Base-by-base conservation (phyloP, 75 land plant genomes). In the Selaginella moellendorffii region DNA sequence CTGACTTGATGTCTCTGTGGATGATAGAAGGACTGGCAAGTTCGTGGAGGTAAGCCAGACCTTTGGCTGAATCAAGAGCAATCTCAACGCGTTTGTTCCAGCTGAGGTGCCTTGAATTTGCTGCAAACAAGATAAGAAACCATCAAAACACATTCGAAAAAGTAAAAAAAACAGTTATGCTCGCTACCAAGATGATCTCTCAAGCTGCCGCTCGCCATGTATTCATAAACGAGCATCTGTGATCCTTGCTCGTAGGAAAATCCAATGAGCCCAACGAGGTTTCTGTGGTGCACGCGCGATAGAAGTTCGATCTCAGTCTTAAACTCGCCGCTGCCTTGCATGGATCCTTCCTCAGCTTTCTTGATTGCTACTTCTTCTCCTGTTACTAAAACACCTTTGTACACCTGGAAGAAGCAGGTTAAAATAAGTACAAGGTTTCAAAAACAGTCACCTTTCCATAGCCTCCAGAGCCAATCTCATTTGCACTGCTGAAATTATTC, bases 241-340 rank as follows among this genome's bases (percentile, higher is more conserved):
- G 85, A 86, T 27, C 78, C 88, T 52, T 74, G 72, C 30, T 88
- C 95, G 65, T 78, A 74, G 68, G 84, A 81, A 69, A 81, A 81
- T 18, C 95, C 95, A 2, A 88, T 77, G 21, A 89, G 81, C 1
- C 77, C 71, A 14, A 89, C 82, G 30, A 89, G 71, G 63, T 86
- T 89, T 42, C 77, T 79, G 79, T 86, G 96, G 65, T 89, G 96
- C 28, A 89, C 90, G n/a, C 96, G 69, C 10, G 96, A 89, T 0
- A 89, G 78, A 31, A 89, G 54, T 67, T 89, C 96, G 29, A 89
- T 83, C 71, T 89, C 96, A 52, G 75, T 89, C 63, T 83, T 89
- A 68, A 89, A 88, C 69, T 86, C 87, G 25, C 51, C 65, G 9
- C 75, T 79, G 58, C 96, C 96, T 67, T 90, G 96, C 72, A 79